These are phyloP conservation scores for Phytophthora pluvialis DNA, from an alignment of 352 stramenopile species.

Conservation along the genomic window DNA sequence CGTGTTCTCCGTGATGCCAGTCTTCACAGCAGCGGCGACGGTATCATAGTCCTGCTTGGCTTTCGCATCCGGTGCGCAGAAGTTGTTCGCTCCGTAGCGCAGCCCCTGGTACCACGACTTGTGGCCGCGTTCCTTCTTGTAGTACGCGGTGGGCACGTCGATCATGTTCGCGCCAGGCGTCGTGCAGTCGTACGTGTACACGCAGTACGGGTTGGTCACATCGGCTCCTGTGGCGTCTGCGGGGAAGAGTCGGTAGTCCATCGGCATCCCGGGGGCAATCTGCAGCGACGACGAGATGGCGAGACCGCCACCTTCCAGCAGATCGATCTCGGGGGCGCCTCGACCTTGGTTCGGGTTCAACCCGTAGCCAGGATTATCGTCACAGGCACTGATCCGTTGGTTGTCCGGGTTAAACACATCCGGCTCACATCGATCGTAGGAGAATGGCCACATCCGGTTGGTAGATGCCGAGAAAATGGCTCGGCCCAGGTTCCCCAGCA, in stretches of 20 bases:
- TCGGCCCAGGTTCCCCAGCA: slow-evolving; percentile 95
- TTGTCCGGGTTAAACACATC: slow-evolving; percentile 56
- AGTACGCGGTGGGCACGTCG: slow-evolving; percentile 56
- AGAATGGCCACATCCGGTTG: slow-evolving; percentile 97
- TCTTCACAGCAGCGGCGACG: slow-evolving; percentile 52
- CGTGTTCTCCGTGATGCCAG: slow-evolving; percentile 56
- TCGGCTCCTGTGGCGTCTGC: slow-evolving; percentile 33
- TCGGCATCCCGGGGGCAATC: slow-evolving; percentile 76
- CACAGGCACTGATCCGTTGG: slow-evolving; percentile 89
- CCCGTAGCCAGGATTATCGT: slow-evolving; percentile 89
- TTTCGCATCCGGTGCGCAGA: slow-evolving; percentile 41
- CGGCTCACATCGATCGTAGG: slow-evolving; percentile 91
- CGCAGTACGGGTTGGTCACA: slow-evolving; percentile 40
- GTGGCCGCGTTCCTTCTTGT: slow-evolving; percentile 47
- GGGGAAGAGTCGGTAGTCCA: slow-evolving; percentile 61
- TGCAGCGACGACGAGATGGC: slow-evolving; percentile 92
- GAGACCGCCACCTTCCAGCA: slow-evolving; percentile 89
- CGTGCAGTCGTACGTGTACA: slow-evolving; percentile 56
- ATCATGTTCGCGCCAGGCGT: slow-evolving; percentile 54
- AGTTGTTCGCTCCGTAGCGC: slow-evolving; percentile 66
- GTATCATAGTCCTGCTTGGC: slow-evolving; percentile 51
- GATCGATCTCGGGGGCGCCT: slow-evolving; percentile 95
- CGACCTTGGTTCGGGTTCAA: slow-evolving; percentile 85
- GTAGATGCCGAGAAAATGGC: slow-evolving; percentile 95
- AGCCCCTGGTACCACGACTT: slow-evolving; percentile 74